Evolutionary conservation across 345 rosid genomes (phyloP), one percentile per base, ranked within the genome.

Genomic region (Gossypium mustelinum): DNA sequence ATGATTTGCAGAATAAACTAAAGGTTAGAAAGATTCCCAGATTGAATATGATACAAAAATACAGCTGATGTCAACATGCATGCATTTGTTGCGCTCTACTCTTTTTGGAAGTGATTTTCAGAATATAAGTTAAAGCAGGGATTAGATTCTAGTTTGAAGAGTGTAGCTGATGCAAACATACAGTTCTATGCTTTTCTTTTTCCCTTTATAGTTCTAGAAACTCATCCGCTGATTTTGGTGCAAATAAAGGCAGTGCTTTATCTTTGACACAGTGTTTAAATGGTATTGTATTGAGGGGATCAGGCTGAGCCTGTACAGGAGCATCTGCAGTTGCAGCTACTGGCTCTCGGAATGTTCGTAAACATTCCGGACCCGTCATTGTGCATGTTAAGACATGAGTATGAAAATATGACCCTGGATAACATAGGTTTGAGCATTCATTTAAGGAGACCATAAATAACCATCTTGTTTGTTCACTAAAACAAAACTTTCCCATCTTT

Each of bases 11-110:
- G 77, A 72, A 76, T 59, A 72, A 67, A 20, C 67, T 52, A 48
- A 72, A 72, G 41, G 64, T 20, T 13, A 57, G 16, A 72, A 39
- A 74, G 82, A 82, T 82, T 82, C 82, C 79, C 64, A 43, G 59
- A 18, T 62, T 76, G 84, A 76, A 50, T 45, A 73, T 2, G 41
- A 62, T 34, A 45, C 39, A 16, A 2, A 65, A 59, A 59, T 73
- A 29, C n/a, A 57, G 24, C 17, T 45, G 52, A 61, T 16, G 45
- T 67, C 59, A 75, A 65, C 48, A 67, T 45, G 68, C 78, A 59
- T 27, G 68, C 78, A 59, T 44, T 45, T 41, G 34, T 65, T 63
- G 54, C 50, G 11, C 25, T 47, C 51, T 62, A 47, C 34, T 55
- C 56, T 67, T 75, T 75, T 54, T 24, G 27, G 18, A 65, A 75